A percentile compares a stretch with the other conserved stretches of the same genome.
phyloP scores from a whole-genome alignment of 768 basidiomycete species.

The Royoungia palumana region DNA sequence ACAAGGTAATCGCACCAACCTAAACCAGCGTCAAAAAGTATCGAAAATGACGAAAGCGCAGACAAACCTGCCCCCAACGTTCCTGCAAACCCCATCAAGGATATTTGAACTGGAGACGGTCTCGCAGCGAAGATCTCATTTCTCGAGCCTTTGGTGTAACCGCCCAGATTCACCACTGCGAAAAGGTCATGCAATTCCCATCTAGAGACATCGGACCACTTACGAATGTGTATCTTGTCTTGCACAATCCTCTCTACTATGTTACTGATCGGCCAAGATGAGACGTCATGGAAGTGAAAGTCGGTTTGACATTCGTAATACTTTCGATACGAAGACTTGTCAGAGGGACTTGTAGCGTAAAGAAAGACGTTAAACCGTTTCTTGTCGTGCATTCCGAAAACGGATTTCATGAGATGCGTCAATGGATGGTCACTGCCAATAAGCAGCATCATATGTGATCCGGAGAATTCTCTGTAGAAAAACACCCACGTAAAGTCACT shows the following conservation, averaged over 20 bases:
- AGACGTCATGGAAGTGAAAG: slow-evolving; percentile 41
- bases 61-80: slow-evolving; percentile 38
- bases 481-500: slow-evolving; percentile 43
- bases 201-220: slow-evolving; percentile 12
- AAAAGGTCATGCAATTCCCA: neutral
- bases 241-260: slow-evolving; percentile 39
- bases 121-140: slow-evolving; percentile 53
- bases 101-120: slow-evolving; percentile 47
- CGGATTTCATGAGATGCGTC: slow-evolving; percentile 51
- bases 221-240: slow-evolving; percentile 47
- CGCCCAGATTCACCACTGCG: slow-evolving; percentile 44
- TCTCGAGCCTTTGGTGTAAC: slow-evolving; percentile 50
- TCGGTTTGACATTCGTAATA: slow-evolving; percentile 40
- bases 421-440: slow-evolving; percentile 45
- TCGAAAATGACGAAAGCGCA: neutral
- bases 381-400: slow-evolving; percentile 43
- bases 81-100: slow-evolving; percentile 50
- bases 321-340: slow-evolving; percentile 41
- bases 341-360: slow-evolving; percentile 49
- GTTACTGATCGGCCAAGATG: slow-evolving; percentile 33
- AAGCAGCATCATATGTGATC: neutral
- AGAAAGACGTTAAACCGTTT: slow-evolving; percentile 40
- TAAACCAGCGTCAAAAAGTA: slow-evolving; percentile 13
- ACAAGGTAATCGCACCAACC: slow-evolving; percentile 50
- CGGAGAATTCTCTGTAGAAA: neutral